Conservation (phyloP, 208 protist genomes). For the Jaenimonas drosophilae region DNA sequence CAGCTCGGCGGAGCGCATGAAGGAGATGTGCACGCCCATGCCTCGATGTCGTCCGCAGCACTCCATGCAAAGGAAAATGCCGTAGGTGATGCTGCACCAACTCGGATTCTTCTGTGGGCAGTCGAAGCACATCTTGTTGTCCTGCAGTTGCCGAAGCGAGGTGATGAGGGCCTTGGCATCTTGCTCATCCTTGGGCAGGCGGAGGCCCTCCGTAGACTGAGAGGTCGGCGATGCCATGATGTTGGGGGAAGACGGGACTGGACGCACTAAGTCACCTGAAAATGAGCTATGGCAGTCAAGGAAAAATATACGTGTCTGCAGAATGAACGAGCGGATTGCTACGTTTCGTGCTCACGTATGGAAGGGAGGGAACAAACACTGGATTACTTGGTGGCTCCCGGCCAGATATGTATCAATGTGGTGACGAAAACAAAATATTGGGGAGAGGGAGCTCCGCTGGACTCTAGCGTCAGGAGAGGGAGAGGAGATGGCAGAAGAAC, state of each 20-base stretch:
- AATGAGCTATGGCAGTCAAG: too few species aligned
- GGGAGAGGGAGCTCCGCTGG: too few species aligned
- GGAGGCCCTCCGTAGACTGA: conserved; percentile 1
- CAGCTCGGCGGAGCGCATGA: conserved; percentile 90
- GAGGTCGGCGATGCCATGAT: neutral
- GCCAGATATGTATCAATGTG: too few species aligned
- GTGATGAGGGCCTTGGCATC: conserved; percentile 71
- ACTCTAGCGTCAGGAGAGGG: too few species aligned
- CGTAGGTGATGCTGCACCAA: conserved; percentile 94
- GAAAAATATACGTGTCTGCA: too few species aligned
- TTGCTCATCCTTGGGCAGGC: conserved; percentile 40
- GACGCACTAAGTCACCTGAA: neutral
- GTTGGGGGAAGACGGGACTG: neutral
- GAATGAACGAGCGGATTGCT: too few species aligned
- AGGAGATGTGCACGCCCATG: conserved; percentile 94
- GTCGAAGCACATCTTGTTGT: conserved; percentile 94
- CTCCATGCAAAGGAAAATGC: conserved; percentile 96
- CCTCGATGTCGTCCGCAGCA: conserved; percentile 93
- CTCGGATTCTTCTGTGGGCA: conserved; percentile 93
- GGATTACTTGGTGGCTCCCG: too few species aligned
- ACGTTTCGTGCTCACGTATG: too few species aligned
- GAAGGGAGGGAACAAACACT: too few species aligned
- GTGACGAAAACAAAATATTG: too few species aligned
- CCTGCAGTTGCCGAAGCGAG: conserved; percentile 36
- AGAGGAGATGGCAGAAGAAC: too few species aligned